phyloP scores from a whole-genome alignment of 2,329 filamentous ascomycete species.

The Aspergillus pseudoviridinutans region DNA sequence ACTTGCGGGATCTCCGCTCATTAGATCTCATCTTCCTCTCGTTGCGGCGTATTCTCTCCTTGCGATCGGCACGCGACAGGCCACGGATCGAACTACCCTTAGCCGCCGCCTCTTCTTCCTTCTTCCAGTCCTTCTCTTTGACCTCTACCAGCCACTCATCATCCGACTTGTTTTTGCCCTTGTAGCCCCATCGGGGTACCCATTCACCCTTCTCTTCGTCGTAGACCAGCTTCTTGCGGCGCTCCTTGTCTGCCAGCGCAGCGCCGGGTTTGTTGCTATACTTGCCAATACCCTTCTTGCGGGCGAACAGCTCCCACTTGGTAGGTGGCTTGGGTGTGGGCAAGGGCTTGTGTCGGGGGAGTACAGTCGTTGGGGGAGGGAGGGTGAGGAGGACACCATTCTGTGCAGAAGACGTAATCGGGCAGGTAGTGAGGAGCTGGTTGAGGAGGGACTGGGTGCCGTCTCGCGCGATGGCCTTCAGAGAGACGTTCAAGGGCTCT shows the following conservation, averaged over 20 bases:
- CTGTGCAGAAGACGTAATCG: constrained; percentile 62
- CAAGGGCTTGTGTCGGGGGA: constrained; percentile 90
- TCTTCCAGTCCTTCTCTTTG: constrained; percentile 69
- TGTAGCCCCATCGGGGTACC: constrained; percentile 93
- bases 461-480: constrained; percentile 74
- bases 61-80: constrained; percentile 62
- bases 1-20: constrained; percentile 46
- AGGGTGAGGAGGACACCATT: constrained; percentile 75
- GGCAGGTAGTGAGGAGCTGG: constrained; percentile 85
- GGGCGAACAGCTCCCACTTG: constrained; percentile 94
- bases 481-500: constrained; percentile 57
- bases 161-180: constrained; percentile 79
- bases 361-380: constrained; percentile 62
- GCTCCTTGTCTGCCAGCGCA: constrained; percentile 61
- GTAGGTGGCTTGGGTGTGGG: constrained; percentile 78
- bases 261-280: constrained; percentile 63
- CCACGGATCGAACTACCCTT: constrained; percentile 63
- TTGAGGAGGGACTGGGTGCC: constrained; percentile 90
- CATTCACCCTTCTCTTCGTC: constrained; percentile 83
- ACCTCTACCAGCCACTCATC: constrained; percentile 91
- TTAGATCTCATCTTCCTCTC: constrained; percentile 68
- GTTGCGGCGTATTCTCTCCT: constrained; percentile 60
- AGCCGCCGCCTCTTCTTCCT: constrained; percentile 55
- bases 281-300: constrained; percentile 89
- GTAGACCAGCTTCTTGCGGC: constrained; percentile 67